Conservation (phyloP, 305 asterid species). For the Rubia balearica region DNA sequence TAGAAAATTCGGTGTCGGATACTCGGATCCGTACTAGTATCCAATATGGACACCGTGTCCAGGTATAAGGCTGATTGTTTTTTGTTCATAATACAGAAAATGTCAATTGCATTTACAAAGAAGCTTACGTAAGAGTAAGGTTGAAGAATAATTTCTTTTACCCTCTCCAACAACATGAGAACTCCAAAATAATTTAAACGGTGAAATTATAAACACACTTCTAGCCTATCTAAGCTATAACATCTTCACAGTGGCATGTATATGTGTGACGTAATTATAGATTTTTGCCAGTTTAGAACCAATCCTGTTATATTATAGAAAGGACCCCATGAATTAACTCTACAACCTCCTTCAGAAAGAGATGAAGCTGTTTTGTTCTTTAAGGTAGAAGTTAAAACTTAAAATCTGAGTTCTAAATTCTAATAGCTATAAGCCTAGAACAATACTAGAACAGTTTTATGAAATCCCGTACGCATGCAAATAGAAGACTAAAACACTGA, state of each 20-base stretch:
- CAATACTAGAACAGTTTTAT: neutral
- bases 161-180: neutral
- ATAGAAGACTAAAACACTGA: neutral
- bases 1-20: no score
- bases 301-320: neutral
- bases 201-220: neutral
- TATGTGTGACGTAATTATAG: neutral
- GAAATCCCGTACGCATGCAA: neutral
- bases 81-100: neutral
- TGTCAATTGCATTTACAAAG: neutral
- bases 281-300: neutral
- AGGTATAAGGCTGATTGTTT: neutral
- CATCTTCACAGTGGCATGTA: neutral
- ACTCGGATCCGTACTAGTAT: no score
- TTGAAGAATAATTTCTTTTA: neutral
- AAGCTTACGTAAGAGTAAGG: neutral
- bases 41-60: no score
- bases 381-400: neutral
- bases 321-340: neutral
- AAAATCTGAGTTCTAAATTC: neutral
- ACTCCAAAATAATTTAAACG: neutral
- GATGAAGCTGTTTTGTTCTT: neutral
- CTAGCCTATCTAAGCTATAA: neutral
- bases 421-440: neutral
- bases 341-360: neutral